Evolutionary conservation across 306 rosid genomes (phyloP).

Genomic region (Gleditsia sinensis): DNA sequence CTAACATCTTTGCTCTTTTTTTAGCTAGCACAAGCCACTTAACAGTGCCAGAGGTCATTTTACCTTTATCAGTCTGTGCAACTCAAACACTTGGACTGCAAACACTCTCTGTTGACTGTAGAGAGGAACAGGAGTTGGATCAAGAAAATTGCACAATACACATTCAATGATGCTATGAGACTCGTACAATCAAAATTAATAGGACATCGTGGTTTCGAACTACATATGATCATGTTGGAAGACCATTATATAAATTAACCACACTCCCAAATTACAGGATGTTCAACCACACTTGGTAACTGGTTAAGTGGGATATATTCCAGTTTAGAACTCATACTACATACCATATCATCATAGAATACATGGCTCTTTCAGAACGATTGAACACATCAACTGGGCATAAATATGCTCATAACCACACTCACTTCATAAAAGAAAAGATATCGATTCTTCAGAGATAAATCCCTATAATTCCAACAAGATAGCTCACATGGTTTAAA

Average conservation of each 20-base stretch:
- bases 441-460: neutral
- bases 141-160: constrained; percentile 42
- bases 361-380: neutral
- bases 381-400: neutral
- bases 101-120: constrained; percentile 73
- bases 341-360: neutral
- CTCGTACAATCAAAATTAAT: constrained; percentile 20
- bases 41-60: constrained; percentile 15
- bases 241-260: neutral
- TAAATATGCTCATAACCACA: neutral
- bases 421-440: neutral
- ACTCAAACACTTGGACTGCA: constrained; percentile 65
- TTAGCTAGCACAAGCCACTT: constrained; percentile 8
- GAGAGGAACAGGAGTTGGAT: constrained; percentile 53
- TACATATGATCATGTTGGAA: neutral
- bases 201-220: constrained; percentile 16
- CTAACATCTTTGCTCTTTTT: constrained; percentile 18
- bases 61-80: constrained; percentile 69
- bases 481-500: neutral
- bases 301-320: neutral
- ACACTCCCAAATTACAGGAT: neutral
- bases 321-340: neutral
- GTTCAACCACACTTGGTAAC: neutral
- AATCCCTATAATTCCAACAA: neutral
- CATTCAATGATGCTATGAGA: constrained; percentile 8